Conservation (phyloP, 805 yeast genomes). For the Metschnikowia lunata region DNA sequence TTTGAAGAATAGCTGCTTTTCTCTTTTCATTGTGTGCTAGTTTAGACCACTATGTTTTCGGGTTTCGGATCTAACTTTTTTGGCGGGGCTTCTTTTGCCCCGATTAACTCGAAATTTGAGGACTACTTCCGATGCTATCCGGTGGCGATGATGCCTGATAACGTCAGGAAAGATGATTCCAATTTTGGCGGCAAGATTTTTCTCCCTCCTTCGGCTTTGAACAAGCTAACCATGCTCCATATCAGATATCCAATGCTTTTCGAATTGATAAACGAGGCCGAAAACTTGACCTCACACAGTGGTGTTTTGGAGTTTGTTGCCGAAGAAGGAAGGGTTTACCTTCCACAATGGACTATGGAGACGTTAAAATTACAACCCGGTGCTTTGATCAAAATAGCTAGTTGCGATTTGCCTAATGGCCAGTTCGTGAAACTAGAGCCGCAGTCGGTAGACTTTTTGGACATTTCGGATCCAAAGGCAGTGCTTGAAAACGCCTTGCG, state of each 20-base stretch:
- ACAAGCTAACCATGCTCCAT: slow-evolving; percentile 82
- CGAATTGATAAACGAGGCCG: slow-evolving; percentile 65
- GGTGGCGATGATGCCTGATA: slow-evolving; percentile 81
- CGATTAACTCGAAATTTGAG: slow-evolving; percentile 50
- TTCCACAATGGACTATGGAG: slow-evolving; percentile 96
- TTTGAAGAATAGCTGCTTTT: too few species aligned
- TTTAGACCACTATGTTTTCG: slow-evolving; percentile 30
- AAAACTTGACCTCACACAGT: slow-evolving; percentile 63
- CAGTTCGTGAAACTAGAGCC: slow-evolving; percentile 91
- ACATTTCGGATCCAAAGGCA: slow-evolving; percentile 93
- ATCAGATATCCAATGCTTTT: slow-evolving; percentile 96
- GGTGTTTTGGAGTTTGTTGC: slow-evolving; percentile 97
- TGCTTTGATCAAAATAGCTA: slow-evolving; percentile 67
- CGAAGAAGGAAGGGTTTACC: slow-evolving; percentile 91
- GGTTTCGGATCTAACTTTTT: slow-evolving; percentile 39
- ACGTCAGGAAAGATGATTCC: slow-evolving; percentile 65
- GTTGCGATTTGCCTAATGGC: slow-evolving; percentile 81
- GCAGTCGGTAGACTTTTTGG: slow-evolving; percentile 87
- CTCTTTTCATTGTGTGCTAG: not conserved
- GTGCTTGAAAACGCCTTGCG: slow-evolving; percentile 90
- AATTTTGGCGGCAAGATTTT: slow-evolving; percentile 96
- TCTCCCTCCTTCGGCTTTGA: slow-evolving; percentile 88
- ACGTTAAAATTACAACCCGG: slow-evolving; percentile 75
- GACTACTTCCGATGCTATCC: slow-evolving; percentile 93
- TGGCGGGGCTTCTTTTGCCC: slow-evolving; percentile 31